These are phyloP conservation scores for Anaeramoeba flamelloides DNA, from an alignment of 78 protist genomes.

Conservation along the genomic window DNA sequence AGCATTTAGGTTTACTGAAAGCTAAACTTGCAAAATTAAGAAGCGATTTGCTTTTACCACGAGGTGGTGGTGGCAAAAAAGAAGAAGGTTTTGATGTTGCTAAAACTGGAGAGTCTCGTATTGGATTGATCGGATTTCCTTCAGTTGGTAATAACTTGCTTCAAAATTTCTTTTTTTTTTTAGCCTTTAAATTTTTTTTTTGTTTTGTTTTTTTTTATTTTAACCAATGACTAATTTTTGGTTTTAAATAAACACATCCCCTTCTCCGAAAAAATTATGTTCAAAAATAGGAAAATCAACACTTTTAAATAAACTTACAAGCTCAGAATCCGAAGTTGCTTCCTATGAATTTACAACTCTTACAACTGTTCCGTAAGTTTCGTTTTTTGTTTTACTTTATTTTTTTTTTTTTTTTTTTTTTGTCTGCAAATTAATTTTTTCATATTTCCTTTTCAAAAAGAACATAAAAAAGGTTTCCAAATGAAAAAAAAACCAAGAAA, in stretches of 20 bases:
- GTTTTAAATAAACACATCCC: no score
- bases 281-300: conserved; percentile 70
- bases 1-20: conserved; percentile 20
- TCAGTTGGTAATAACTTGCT: conserved; percentile 58
- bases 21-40: conserved; percentile 37
- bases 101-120: conserved; percentile 55
- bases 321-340: conserved; percentile 44
- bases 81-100: conserved; percentile 57
- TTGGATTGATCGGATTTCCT: conserved; percentile 70
- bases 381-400: neutral
- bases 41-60: conserved; percentile 27
- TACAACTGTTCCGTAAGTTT: conserved; percentile 59
- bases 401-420: neutral
- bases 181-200: neutral
- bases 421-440: neutral
- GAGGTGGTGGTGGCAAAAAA: neutral
- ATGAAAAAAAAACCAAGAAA: no score
- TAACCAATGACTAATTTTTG: no score
- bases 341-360: conserved; percentile 74
- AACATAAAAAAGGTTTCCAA: no score
- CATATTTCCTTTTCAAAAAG: conserved; percentile 16
- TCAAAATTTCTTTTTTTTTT: neutral
- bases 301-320: conserved; percentile 38
- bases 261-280: no score
- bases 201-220: no score